Percentiles rank a stretch among this genome's conserved stretches.
Conservation (phyloP, 331 rosid genomes). For the Ulmus americana region DNA sequence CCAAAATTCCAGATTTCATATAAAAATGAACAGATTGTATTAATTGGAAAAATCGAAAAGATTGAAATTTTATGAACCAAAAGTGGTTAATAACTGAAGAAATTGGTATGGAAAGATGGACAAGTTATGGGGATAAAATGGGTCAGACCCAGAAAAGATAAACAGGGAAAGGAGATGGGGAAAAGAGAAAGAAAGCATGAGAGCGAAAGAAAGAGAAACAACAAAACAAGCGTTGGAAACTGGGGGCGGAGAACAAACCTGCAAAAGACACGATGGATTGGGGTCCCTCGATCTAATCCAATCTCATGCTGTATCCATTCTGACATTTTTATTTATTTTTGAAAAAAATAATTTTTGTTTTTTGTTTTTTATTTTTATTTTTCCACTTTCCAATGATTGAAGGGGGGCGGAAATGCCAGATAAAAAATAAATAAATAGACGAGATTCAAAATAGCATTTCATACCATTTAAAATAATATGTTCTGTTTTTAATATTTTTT, state of each 20-base stretch:
- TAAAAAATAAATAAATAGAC: no score
- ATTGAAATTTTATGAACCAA: neutral
- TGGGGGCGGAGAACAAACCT: neutral
- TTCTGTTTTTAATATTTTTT: no score
- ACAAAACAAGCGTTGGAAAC: no score
- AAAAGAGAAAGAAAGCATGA: neutral
- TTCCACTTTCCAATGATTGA: no score
- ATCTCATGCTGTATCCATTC: conserved; percentile 4
- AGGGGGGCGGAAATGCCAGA: no score
- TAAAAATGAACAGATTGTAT: neutral
- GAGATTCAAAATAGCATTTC: no score
- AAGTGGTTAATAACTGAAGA: neutral
- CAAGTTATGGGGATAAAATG: neutral
- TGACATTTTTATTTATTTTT: neutral
- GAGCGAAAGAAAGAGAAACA: neutral
- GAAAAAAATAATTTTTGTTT: no score
- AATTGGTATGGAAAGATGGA: neutral
- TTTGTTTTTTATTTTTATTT: no score
- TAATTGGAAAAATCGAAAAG: no score
- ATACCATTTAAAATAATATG: no score
- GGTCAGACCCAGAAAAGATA: neutral
- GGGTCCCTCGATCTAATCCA: conserved; percentile 10
- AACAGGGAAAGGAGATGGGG: neutral
- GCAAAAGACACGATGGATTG: conserved; percentile 3
- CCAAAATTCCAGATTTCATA: no score